Evolutionary conservation across 2,329 filamentous ascomycete genomes (phyloP).

Genomic region (Ceratocystis eucalypticola): DNA sequence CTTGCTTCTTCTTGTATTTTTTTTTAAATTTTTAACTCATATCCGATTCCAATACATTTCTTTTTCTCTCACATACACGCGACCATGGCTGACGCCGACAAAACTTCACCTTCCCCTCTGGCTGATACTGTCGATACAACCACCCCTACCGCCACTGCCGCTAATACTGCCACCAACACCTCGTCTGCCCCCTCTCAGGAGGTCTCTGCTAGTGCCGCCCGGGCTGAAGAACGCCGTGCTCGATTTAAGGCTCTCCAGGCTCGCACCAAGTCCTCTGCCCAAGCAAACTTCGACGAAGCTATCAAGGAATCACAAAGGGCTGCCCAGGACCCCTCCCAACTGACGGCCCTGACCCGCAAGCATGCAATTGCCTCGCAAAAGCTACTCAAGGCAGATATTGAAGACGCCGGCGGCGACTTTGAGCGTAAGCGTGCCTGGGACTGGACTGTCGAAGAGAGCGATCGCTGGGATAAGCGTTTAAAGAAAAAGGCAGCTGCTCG

Average conservation of each 20-base stretch:
- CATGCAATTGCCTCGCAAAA: conserved; percentile 85
- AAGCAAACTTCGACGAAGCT: conserved; percentile 70
- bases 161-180: not conserved
- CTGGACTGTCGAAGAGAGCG: conserved; percentile 90
- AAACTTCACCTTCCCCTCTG: not conserved
- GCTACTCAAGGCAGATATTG: conserved; percentile 79
- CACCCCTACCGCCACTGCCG: conserved; percentile 13
- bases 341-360: conserved; percentile 68
- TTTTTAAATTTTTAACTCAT: too few species aligned
- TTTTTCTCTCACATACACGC: not conserved
- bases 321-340: conserved; percentile 60
- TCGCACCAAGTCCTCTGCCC: conserved; percentile 57
- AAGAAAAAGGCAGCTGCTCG: conserved; percentile 71
- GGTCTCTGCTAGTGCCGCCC: conserved; percentile 26
- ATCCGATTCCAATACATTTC: not conserved
- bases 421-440: conserved; percentile 98
- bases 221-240: conserved; percentile 54
- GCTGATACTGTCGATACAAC: not conserved
- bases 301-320: conserved; percentile 70
- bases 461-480: conserved; percentile 82
- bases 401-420: conserved; percentile 77
- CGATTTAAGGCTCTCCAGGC: conserved; percentile 81
- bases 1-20: too few species aligned
- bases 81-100: conserved; percentile 18
- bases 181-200: conserved; percentile 16